Conservation (phyloP, 192 early-diverging fungal species). For the Backusella morwellensis region DNA sequence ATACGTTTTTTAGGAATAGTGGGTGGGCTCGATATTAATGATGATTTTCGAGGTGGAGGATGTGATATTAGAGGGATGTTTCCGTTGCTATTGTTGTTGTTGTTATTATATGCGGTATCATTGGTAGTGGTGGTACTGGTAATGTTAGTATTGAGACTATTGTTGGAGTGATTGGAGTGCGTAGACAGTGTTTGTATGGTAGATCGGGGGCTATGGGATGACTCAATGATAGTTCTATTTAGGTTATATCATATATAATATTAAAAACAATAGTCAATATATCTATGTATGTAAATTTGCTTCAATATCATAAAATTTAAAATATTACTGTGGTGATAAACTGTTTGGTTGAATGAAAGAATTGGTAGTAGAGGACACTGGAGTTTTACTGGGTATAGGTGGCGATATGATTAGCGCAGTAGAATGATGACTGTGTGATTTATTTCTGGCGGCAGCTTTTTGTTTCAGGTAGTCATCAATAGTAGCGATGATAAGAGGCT, state of each 20-base stretch:
- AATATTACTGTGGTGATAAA: not conserved
- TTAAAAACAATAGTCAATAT: not conserved
- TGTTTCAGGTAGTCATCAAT: conserved; percentile 48
- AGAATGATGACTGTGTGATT: conserved; percentile 16
- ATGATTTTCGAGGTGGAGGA: conserved; percentile 40
- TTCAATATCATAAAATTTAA: not conserved
- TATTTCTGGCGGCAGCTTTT: conserved; percentile 29
- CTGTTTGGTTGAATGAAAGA: not conserved
- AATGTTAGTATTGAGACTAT: not conserved
- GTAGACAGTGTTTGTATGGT: not conserved
- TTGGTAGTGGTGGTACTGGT: not conserved
- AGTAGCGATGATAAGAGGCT: conserved; percentile 40
- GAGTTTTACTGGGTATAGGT: conserved; percentile 7
- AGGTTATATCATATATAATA: not conserved
- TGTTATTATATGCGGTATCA: not conserved
- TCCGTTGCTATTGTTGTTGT: not conserved
- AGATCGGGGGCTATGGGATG: not conserved
- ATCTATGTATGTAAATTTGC: not conserved
- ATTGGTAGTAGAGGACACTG: not conserved
- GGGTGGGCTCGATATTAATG: conserved; percentile 9
- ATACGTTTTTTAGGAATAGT: not conserved
- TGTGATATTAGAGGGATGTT: conserved; percentile 1
- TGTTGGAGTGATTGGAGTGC: not conserved
- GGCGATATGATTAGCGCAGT: conserved; percentile 7
- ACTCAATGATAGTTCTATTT: not conserved